Base-by-base conservation (phyloP, 2,329 filamentous ascomycete species). In the Penicillium sp. region DNA sequence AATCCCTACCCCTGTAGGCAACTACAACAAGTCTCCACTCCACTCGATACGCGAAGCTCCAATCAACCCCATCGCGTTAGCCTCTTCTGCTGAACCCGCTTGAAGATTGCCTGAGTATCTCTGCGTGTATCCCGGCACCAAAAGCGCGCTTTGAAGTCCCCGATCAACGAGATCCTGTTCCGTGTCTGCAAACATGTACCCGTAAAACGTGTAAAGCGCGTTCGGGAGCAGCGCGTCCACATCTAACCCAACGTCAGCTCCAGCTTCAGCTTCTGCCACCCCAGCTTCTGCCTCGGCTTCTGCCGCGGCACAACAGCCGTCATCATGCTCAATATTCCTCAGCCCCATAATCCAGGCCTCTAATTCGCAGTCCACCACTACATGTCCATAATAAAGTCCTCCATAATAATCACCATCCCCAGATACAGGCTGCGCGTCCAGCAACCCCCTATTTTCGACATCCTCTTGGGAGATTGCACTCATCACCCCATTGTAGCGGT, bases 101-200 rank as follows among this genome's bases (percentile, higher is more conserved):
- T 3, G 21, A 7, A 54, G 18, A 44, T 40, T n/a, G 7, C 51
- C 51, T 16, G 40, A 53, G 22, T 45, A 54, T 38, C 50, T 54
- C 6, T 34, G 27, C 13, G 22, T 13, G 10, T 45, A 54, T 6
- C 51, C 51, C n/a, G 51, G 51, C 21, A 50, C 40, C 9, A 44
- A 40, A 4, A 45, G n/a, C 14, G 13, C 32, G 40, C 40, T 18
- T 24, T 34, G 24, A 2, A 53, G 14, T 2, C 51, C 51, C 22
- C 27, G 49, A n/a, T 50, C 10, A 10, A 50, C 6, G 24, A 50
- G 40, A 16, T 49, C 40, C 3, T 45, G 45, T 34, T 53, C 40
- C 1, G 40, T 44, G 6, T 13, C 2, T 1, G 24, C 51, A 24
- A 40, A 53, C 51, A 53, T 53, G 22, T 50, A 53, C 8, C 51